A percentile compares a stretch with the other conserved stretches of the same genome.
Evolutionary conservation across 2,329 filamentous ascomycete species (phyloP).

Genomic region (Phaeosphaeria sp.): DNA sequence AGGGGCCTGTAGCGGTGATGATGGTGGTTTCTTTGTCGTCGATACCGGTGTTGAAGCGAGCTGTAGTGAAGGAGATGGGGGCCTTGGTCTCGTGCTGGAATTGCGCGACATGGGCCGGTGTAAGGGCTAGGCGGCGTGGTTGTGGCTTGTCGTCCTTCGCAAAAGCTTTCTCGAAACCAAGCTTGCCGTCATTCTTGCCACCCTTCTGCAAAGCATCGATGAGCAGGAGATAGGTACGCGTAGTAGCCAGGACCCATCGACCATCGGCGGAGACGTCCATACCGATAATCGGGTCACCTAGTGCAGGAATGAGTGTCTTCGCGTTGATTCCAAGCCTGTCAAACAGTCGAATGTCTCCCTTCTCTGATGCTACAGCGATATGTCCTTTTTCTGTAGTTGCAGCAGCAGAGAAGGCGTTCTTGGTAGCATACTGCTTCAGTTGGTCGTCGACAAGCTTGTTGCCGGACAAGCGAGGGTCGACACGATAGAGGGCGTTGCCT

Average conservation of each 20-base stretch:
- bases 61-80: constrained; percentile 84
- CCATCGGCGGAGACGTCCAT: constrained; percentile 95
- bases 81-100: constrained; percentile 96
- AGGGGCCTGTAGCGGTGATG: constrained; percentile 94
- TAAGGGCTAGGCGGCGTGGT: constrained; percentile 85
- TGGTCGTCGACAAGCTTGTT: constrained; percentile 92
- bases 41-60: constrained; percentile 90
- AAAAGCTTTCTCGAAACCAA: constrained; percentile 96
- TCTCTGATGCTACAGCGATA: constrained; percentile 95
- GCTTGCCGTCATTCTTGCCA: constrained; percentile 95
- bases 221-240: constrained; percentile 90
- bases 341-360: constrained; percentile 96
- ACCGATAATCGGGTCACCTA: constrained; percentile 93
- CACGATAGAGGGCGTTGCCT: constrained; percentile 87
- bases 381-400: constrained; percentile 97
- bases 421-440: constrained; percentile 93
- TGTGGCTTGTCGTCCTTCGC: constrained; percentile 92
- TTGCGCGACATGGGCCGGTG: constrained; percentile 91
- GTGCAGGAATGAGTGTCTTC: constrained; percentile 94
- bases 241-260: constrained; percentile 93
- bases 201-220: constrained; percentile 89
- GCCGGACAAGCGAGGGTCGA: constrained; percentile 88
- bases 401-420: constrained; percentile 95
- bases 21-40: constrained; percentile 87
- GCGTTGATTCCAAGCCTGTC: constrained; percentile 96